phyloP scores from a whole-genome alignment of 768 basidiomycete species.

The Exsudoporus frostii region DNA sequence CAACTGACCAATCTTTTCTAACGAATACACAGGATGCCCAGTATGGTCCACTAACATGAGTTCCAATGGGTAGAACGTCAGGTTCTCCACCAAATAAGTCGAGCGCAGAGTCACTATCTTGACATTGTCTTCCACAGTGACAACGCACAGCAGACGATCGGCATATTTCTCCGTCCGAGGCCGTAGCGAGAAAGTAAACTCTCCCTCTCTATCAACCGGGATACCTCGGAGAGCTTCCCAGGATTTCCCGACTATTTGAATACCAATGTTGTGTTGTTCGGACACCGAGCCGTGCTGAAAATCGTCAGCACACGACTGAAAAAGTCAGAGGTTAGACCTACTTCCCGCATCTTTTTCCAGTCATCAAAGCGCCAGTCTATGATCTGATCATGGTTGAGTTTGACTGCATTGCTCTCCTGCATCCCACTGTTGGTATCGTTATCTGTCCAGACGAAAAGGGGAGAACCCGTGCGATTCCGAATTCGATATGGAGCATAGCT shows the following conservation, averaged over 20 bases:
- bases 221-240: slow-evolving; percentile 90
- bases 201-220: slow-evolving; percentile 92
- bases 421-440: slow-evolving; percentile 49
- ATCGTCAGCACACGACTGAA: neutral
- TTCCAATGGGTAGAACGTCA: slow-evolving; percentile 89
- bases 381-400: slow-evolving; percentile 69
- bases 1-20: slow-evolving; percentile 74
- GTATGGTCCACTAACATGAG: slow-evolving; percentile 82
- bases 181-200: slow-evolving; percentile 82
- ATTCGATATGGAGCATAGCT: slow-evolving; percentile 93
- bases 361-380: slow-evolving; percentile 98
- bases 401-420: slow-evolving; percentile 50
- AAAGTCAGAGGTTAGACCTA: slow-evolving; percentile 30
- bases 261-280: slow-evolving; percentile 79
- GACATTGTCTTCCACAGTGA: slow-evolving; percentile 86
- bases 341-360: slow-evolving; percentile 92
- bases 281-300: slow-evolving; percentile 44
- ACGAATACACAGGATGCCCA: slow-evolving; percentile 74
- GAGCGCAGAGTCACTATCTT: slow-evolving; percentile 94
- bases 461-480: slow-evolving; percentile 85
- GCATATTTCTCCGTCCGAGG: slow-evolving; percentile 72
- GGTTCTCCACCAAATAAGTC: slow-evolving; percentile 87
- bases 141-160: slow-evolving; percentile 83
- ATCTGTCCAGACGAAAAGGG: slow-evolving; percentile 85
- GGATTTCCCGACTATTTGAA: slow-evolving; percentile 78